Evolutionary conservation across 2,329 filamentous ascomycete species (phyloP).

Genomic region (Furcasterigmium sp.): DNA sequence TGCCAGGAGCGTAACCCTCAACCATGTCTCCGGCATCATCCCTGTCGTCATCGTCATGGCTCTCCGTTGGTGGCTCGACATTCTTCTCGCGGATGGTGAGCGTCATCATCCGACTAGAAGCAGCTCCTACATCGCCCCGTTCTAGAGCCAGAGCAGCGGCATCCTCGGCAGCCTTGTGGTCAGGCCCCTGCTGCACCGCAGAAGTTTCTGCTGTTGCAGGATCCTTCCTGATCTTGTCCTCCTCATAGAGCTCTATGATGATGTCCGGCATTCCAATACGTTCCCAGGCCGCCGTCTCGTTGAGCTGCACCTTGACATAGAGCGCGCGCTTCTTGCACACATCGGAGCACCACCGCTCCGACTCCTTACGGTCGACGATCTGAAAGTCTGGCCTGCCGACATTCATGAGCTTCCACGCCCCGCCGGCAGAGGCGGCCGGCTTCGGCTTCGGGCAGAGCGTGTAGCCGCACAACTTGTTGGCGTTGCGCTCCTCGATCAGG

Average conservation of each 20-base stretch:
- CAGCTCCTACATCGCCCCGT: constrained; percentile 28
- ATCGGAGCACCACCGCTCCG: constrained; percentile 84
- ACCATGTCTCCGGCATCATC: constrained; percentile 36
- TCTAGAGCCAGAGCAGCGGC: constrained; percentile 44
- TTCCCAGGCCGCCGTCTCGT: constrained; percentile 81
- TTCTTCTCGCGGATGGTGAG: constrained; percentile 49
- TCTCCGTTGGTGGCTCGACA: constrained; percentile 22
- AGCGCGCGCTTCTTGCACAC: constrained; percentile 74
- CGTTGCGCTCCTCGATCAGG: constrained; percentile 83
- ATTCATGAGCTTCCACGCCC: constrained; percentile 63
- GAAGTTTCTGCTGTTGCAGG: constrained; percentile 24
- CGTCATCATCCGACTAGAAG: constrained; percentile 29
- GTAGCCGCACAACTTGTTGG: constrained; percentile 78
- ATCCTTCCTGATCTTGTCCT: constrained; percentile 43
- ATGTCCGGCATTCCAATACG: constrained; percentile 54
- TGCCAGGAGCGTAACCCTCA: constrained; percentile 42
- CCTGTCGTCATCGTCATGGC: constrained; percentile 12
- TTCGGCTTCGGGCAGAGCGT: constrained; percentile 67
- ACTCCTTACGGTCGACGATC: constrained; percentile 65
- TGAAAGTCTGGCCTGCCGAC: constrained; percentile 48
- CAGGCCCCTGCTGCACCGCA: constrained; percentile 37
- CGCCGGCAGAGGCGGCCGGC: constrained; percentile 47
- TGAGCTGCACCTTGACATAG: constrained; percentile 85
- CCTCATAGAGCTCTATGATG: constrained; percentile 60
- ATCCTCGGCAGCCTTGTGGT: constrained; percentile 33